Evolutionary conservation across 2,329 filamentous ascomycete genomes (phyloP), one percentile per base, ranked within the genome.

Genomic region (Cladosporium sp.): DNA sequence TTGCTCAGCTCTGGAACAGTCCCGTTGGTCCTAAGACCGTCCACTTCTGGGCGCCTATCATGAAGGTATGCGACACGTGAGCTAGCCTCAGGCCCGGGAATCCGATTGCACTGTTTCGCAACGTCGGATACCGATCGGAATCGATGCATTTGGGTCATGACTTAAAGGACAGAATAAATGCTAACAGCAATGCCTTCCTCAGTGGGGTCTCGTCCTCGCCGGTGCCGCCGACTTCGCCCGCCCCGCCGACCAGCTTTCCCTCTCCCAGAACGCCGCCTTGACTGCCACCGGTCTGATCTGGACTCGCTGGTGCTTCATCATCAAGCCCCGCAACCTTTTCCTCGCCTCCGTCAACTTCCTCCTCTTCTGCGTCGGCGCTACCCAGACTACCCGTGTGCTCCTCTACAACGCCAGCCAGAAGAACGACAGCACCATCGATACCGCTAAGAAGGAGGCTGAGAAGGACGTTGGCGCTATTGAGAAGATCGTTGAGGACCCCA

Each of bases 291-390:
- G 93, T 61, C 74, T 87, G 60, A 98, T 98, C 80, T 98, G 93
- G 93, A 98, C 93, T 43, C 83, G 93, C 61, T 98, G 93, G 93
- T 98, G 93, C 79, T 80, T 97, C 69, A 87, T 98, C 72, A 98
- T 98, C 75, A 90, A 84, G 73, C 93, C 93, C 54, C 84, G 84
- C 74, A 98, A 98, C 79, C 76, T 90, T 66, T 86, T 96, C 56
- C 84, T 98, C 55, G 93, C 93, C 56, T 84, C 90, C 52, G 93
- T 97, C 69, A 98, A 98, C 82, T 96, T 96, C 82, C 95, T 96
- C 80, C 86, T 98, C 63, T 92, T 87, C 65, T 75, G 86, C 61
- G 91, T 96, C 58, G 93, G 93, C 64, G 75, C 88, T 54, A 80
- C 89, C 60, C 93, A 98, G 78, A 79, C 89, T 60, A 75, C 75